Evolutionary conservation across 805 yeast genomes (phyloP), one percentile per base, ranked within the genome.

Genomic region (Myxozyma kluyveri): DNA sequence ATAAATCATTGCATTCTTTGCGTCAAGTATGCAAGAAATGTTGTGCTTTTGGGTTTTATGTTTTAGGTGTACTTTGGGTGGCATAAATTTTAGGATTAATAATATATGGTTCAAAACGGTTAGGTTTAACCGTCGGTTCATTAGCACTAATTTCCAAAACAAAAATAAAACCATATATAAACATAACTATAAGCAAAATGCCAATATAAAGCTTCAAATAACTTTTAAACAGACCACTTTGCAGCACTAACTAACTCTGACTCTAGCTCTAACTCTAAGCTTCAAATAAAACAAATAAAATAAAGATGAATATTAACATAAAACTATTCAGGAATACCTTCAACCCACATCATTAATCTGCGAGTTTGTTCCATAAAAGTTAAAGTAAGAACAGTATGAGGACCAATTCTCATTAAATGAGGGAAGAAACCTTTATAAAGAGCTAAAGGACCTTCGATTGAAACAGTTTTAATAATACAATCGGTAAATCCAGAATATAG

Each of bases 341-440:
- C 83, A 17, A 73, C 62, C 48, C 59, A 64, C 50, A 69, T 69
- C 60, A 76, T 72, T 50, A 81, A 69, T 60, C 82, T 82, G 88
- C 88, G 84, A 9, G 96, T 85, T 66, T 88, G 96, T 72, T 93
- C 99, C 96, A 91, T 88, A 65, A 93, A 88, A 61, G 89, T 88
- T 68, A 93, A 77, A 24, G 95, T 86, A 63, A 72, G 61, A 47
- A 93, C 82, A 1, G 98, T 90, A 67, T 93, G 99, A 12, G 99
- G 99, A 0, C 93, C 96, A 52, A 91, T 83, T 71, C 99, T 81
- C 67, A 89, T 74, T 48, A 91, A 72, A 64, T 93, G 97, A 1
- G 99, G 97, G 68, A 84, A 83, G 67, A 93, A 91, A 10, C 99
- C 99, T 72, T 93, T 93, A 70, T 91, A 93, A 38, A 93, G 75